Conservation (phyloP, 169 alveolate species). For the Pseudocohnilembus persalinus region DNA sequence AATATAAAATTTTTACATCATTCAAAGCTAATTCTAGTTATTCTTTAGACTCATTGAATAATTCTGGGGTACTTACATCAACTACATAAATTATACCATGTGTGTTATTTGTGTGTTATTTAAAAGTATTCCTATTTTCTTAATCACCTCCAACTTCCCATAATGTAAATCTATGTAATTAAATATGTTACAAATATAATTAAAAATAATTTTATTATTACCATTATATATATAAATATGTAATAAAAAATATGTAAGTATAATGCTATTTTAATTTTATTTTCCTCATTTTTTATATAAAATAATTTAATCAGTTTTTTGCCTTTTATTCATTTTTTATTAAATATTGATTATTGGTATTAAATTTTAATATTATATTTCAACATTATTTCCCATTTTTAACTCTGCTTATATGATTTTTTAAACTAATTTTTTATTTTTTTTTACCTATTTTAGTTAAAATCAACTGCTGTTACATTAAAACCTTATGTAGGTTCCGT, state of each 20-base stretch:
- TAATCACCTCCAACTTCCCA: constrained; percentile 43
- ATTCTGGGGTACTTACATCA: constrained; percentile 28
- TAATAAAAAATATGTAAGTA: not conserved
- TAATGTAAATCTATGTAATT: constrained; percentile 5
- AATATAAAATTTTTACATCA: constrained; percentile 9
- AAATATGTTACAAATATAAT: too few relatives aligned
- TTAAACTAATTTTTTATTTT: too few relatives aligned
- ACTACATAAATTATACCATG: constrained; percentile 38
- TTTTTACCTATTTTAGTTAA: not conserved
- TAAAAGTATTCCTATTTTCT: constrained; percentile 21
- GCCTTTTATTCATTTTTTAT: not conserved
- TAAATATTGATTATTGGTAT: too few relatives aligned
- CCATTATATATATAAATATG: not conserved
- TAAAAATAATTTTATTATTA: too few relatives aligned
- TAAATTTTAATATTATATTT: too few relatives aligned
- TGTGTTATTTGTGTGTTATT: constrained; percentile 19
- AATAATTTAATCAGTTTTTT: too few relatives aligned
- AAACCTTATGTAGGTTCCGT: constrained; percentile 34
- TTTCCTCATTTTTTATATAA: not conserved
- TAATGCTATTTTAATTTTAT: too few relatives aligned
- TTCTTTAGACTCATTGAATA: constrained; percentile 33
- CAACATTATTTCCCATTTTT: too few relatives aligned
- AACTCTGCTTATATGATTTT: too few relatives aligned
- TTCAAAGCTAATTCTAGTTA: constrained; percentile 8
- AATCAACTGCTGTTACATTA: constrained; percentile 5